Evolutionary conservation across 768 basidiomycete genomes (phyloP).

Genomic region (Calocera cornea): DNA sequence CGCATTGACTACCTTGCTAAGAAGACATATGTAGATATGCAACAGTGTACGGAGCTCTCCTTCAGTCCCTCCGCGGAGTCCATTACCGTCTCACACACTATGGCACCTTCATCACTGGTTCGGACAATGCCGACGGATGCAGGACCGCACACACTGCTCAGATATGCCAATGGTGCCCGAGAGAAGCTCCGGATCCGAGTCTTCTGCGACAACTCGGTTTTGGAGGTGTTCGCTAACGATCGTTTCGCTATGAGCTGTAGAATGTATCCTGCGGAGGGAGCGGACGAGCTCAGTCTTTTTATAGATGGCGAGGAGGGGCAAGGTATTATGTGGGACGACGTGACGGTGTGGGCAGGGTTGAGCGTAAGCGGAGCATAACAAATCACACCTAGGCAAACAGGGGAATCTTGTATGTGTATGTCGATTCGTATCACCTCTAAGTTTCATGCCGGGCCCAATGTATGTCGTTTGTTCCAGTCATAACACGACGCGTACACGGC

Average conservation of each 20-base stretch:
- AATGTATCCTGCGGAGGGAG: background rate
- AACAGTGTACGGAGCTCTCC: background rate
- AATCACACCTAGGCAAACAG: too few relatives aligned
- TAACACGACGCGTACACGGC: too few relatives aligned
- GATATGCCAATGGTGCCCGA: background rate
- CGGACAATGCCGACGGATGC: constrained; percentile 5
- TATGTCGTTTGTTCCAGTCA: too few relatives aligned
- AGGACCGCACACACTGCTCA: constrained; percentile 10
- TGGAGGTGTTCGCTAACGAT: constrained; percentile 12
- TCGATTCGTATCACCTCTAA: too few relatives aligned
- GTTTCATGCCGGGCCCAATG: too few relatives aligned
- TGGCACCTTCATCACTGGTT: too few relatives aligned
- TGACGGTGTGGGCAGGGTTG: background rate
- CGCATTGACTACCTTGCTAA: background rate
- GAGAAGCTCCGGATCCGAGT: constrained; percentile 8
- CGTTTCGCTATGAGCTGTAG: constrained; percentile 8
- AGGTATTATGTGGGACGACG: background rate
- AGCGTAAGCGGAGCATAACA: background rate
- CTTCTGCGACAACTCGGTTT: constrained; percentile 9
- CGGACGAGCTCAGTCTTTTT: background rate
- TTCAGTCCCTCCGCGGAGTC: background rate
- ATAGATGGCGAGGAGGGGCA: background rate
- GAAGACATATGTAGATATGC: background rate
- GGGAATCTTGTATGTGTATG: too few relatives aligned
- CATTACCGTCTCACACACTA: background rate